Percentiles rank a stretch among this genome's conserved stretches.
Conservation (phyloP, 257 asterid species). For the Solanum sparsipilum region DNA sequence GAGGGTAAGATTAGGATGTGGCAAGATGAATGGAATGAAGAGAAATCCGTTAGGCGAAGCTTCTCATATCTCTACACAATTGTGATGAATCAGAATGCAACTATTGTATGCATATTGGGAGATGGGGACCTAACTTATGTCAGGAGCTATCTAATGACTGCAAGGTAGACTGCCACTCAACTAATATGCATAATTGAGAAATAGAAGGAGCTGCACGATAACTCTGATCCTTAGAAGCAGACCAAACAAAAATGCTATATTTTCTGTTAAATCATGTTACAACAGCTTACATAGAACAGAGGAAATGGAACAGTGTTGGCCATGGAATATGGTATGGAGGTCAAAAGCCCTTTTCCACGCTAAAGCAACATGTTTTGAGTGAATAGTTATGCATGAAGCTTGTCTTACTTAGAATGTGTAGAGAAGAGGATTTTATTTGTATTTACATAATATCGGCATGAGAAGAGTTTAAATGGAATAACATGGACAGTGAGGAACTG, state of each 20-base stretch:
- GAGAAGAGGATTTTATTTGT: not conserved
- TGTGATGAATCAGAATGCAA: not conserved
- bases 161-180: not conserved
- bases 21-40: not conserved
- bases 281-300: not conserved
- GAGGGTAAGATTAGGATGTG: not conserved
- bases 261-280: not conserved
- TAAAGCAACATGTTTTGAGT: not conserved
- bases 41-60: not conserved
- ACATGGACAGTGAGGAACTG: not conserved
- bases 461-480: not conserved
- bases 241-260: not conserved
- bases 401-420: not conserved
- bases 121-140: not conserved
- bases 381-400: not conserved
- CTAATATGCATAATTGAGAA: not conserved
- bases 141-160: not conserved
- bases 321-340: not conserved
- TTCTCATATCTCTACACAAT: not conserved
- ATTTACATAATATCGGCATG: not conserved
- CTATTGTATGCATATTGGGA: not conserved
- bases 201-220: not conserved
- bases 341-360: not conserved
- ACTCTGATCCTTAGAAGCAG: not conserved
- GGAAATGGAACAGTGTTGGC: not conserved